Percentiles rank a stretch among this genome's conserved stretches.
These are phyloP conservation scores for Neofusicoccum ribis DNA, from an alignment of 2,329 filamentous ascomycete species.

Conservation along the genomic window DNA sequence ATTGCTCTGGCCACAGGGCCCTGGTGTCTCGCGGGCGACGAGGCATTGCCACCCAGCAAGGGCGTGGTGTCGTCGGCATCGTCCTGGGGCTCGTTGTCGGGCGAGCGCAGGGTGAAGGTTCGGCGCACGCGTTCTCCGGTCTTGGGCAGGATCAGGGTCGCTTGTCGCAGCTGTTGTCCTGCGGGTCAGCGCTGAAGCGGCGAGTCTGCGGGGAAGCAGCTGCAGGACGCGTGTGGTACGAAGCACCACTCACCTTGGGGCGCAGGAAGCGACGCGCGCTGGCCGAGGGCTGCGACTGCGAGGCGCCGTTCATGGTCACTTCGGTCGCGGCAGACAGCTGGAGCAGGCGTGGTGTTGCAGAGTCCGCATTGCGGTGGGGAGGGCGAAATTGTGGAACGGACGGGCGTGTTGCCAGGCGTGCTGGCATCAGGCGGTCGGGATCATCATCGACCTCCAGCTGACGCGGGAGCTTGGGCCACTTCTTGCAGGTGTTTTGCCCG, in stretches of 20 bases:
- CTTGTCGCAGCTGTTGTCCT: conserved; percentile 66
- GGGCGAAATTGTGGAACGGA: conserved; percentile 5
- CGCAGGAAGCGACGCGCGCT: conserved; percentile 38
- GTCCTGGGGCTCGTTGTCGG: conserved; percentile 63
- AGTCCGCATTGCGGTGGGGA: conserved; percentile 3
- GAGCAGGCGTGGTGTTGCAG: background rate
- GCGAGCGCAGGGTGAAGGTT: conserved; percentile 69
- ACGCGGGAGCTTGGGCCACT: conserved; percentile 4
- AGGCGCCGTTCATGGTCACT: conserved; percentile 21
- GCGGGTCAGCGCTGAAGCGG: conserved; percentile 24
- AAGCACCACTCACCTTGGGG: conserved; percentile 31
- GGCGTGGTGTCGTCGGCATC: conserved; percentile 64
- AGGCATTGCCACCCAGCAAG: conserved; percentile 12
- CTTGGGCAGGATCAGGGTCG: conserved; percentile 80
- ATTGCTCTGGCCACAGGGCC: conserved; percentile 35
- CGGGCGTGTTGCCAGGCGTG: background rate
- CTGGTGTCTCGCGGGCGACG: conserved; percentile 33
- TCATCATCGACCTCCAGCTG: conserved; percentile 17
- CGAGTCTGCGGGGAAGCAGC: too few species aligned
- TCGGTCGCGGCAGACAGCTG: background rate
- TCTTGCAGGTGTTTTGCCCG: background rate
- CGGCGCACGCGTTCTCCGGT: conserved; percentile 84
- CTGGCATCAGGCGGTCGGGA: conserved; percentile 11
- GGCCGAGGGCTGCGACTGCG: conserved; percentile 20
- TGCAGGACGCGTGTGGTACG: conserved; percentile 20